Percentiles rank a stretch among this genome's conserved stretches.
Evolutionary conservation across 371 early-diverging fungal species (phyloP).

Genomic region (Mortierella sp.): DNA sequence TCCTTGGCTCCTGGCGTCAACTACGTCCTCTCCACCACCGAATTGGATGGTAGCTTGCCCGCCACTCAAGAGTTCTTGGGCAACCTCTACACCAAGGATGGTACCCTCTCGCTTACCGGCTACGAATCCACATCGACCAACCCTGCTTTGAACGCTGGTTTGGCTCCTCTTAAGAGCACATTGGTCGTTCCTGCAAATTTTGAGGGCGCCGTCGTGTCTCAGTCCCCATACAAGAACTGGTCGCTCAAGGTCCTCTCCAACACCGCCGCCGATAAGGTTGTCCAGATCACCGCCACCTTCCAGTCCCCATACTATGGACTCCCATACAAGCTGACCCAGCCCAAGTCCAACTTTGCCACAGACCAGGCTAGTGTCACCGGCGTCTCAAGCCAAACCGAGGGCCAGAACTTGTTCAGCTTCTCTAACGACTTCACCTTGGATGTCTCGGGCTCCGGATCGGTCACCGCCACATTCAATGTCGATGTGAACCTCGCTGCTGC

Average conservation of each 20-base stretch:
- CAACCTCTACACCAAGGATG: constrained; percentile 7
- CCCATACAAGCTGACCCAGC: constrained; percentile 15
- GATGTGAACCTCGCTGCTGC: too few relatives aligned
- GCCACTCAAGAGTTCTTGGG: constrained; percentile 12
- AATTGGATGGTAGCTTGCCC: constrained; percentile 9
- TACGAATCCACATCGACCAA: constrained; percentile 17
- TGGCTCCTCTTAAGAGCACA: constrained; percentile 11
- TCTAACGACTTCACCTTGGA: not conserved
- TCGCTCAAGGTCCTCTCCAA: constrained; percentile 25
- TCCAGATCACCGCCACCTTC: constrained; percentile 39
- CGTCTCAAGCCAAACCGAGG: too few relatives aligned
- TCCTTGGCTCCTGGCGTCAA: constrained; percentile 36
- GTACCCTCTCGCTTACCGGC: constrained; percentile 22
- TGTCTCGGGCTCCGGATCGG: too few relatives aligned
- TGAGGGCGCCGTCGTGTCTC: constrained; percentile 29
- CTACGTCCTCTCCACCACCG: constrained; percentile 26
- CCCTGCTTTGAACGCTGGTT: constrained; percentile 33
- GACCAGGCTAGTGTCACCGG: not conserved
- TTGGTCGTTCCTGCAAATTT: constrained; percentile 23
- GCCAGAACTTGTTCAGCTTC: too few relatives aligned
- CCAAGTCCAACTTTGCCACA: constrained; percentile 13
- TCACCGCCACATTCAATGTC: too few relatives aligned
- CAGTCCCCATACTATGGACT: constrained; percentile 43
- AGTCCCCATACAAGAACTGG: constrained; percentile 39
- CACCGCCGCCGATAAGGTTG: constrained; percentile 3